These are phyloP conservation scores for Barnettozyma botsteinii DNA, from an alignment of 805 yeast species.

Conservation along the genomic window DNA sequence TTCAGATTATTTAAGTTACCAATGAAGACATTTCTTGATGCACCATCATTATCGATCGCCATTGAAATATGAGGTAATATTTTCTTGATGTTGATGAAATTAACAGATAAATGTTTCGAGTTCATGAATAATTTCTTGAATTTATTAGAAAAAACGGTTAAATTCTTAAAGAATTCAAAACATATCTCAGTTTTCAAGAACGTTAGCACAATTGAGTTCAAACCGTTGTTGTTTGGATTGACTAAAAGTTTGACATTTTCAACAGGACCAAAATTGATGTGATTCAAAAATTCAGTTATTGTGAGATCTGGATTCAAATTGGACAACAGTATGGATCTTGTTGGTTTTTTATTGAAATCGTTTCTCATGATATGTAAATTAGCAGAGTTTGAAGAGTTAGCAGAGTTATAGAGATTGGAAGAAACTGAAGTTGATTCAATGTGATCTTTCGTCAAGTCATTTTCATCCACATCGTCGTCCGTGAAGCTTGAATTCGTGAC, in stretches of 20 bases:
- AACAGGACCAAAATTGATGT: conserved; percentile 53
- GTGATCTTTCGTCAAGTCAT: not conserved
- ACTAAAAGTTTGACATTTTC: conserved; percentile 47
- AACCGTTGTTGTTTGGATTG: conserved; percentile 21
- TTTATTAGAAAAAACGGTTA: conserved; percentile 31
- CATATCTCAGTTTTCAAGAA: conserved; percentile 31
- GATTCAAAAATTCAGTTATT: conserved; percentile 33
- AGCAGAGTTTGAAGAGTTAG: conserved; percentile 9
- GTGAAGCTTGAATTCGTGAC: conserved; percentile 6
- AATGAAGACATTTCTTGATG: conserved; percentile 87
- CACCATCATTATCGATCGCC: conserved; percentile 72
- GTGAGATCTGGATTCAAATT: conserved; percentile 17
- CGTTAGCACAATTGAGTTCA: conserved; percentile 18
- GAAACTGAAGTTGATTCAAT: conserved; percentile 5
- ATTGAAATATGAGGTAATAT: conserved; percentile 22
- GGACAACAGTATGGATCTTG: conserved; percentile 24
- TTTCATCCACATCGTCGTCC: conserved; percentile 6
- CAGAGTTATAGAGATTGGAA: conserved; percentile 5
- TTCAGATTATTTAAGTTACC: conserved; percentile 60
- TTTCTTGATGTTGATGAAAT: conserved; percentile 30
- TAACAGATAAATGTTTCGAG: conserved; percentile 33
- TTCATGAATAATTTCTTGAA: conserved; percentile 31
- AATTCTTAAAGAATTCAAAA: conserved; percentile 32
- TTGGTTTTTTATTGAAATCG: conserved; percentile 13
- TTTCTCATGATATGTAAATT: conserved; percentile 6